Percentiles rank a stretch among this genome's conserved stretches.
These are phyloP conservation scores for Cladophialophora psammophila DNA, from an alignment of 2,329 filamentous ascomycete genomes.

Conservation along the genomic window DNA sequence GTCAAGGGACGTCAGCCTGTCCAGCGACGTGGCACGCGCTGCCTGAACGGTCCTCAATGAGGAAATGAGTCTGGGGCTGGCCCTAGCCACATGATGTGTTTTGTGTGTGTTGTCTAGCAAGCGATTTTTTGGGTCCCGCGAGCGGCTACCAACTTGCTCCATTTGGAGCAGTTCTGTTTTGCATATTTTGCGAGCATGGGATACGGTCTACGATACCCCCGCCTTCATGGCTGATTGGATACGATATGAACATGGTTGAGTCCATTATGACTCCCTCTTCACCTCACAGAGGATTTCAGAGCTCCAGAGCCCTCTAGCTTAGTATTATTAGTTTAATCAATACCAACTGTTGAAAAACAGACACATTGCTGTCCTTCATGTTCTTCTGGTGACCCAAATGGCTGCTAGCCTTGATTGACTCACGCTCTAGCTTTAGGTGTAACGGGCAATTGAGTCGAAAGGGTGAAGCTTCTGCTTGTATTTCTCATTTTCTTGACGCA, in stretches of 20 bases:
- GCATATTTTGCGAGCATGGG: constrained; percentile 19
- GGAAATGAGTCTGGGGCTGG: constrained; percentile 21
- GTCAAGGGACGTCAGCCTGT: constrained; percentile 27
- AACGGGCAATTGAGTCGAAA: not conserved
- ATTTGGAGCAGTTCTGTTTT: constrained; percentile 17
- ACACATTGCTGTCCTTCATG: not conserved
- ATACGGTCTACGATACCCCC: constrained; percentile 30
- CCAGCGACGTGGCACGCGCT: constrained; percentile 25
- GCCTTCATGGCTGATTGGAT: constrained; percentile 22
- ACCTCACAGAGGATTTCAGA: not conserved
- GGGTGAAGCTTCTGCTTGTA: not conserved
- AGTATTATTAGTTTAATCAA: constrained; percentile 27
- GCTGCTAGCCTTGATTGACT: not conserved
- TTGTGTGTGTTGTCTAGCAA: constrained; percentile 6
- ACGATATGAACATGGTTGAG: constrained; percentile 19
- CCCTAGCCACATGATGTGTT: constrained; percentile 4
- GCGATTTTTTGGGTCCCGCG: constrained; percentile 11
- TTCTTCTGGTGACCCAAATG: not conserved
- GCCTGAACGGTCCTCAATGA: constrained; percentile 36
- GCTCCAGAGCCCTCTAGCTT: not conserved
- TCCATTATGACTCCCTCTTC: constrained; percentile 14
- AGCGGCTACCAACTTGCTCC: constrained; percentile 2
- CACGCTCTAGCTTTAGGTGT: not conserved
- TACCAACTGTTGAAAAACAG: constrained; percentile 3
- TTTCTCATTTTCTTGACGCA: not conserved